phyloP scores from a whole-genome alignment of 129 eudicot species.

The Flaveria sonorensis region DNA sequence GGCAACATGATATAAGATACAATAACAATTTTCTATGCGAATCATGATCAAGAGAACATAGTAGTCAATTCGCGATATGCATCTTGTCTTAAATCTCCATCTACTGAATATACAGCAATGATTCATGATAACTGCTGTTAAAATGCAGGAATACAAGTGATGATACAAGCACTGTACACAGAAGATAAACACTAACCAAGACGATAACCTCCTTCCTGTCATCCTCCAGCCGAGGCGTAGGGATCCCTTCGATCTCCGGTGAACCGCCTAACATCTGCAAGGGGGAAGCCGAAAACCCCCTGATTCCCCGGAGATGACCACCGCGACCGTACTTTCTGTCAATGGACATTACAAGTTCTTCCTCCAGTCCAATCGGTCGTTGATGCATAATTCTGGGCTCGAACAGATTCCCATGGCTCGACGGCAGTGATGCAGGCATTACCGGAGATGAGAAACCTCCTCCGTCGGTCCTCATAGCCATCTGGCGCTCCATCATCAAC shows the following conservation, averaged over 20 bases:
- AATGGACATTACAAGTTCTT: constrained; percentile 31
- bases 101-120: not conserved
- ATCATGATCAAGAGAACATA: not conserved
- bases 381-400: constrained; percentile 2
- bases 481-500: constrained; percentile 46
- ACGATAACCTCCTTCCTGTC: constrained; percentile 12
- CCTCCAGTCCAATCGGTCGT: constrained; percentile 36
- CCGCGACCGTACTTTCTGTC: constrained; percentile 19
- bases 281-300: not conserved
- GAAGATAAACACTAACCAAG: constrained; percentile 51
- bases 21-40: too few species aligned
- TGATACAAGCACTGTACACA: not conserved
- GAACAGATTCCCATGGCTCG: not conserved
- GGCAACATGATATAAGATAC: too few species aligned
- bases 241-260: not conserved
- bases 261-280: constrained; percentile 5
- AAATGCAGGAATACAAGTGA: constrained; percentile 2
- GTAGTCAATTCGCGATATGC: not conserved
- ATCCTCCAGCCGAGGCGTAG: not conserved
- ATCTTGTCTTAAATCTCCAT: not conserved
- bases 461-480: constrained; percentile 30
- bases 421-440: not conserved
- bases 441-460: not conserved
- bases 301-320: not conserved
- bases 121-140: constrained; percentile 1